Base-by-base conservation (phyloP, 371 early-diverging fungal species). In the Mucor plumbeus region DNA sequence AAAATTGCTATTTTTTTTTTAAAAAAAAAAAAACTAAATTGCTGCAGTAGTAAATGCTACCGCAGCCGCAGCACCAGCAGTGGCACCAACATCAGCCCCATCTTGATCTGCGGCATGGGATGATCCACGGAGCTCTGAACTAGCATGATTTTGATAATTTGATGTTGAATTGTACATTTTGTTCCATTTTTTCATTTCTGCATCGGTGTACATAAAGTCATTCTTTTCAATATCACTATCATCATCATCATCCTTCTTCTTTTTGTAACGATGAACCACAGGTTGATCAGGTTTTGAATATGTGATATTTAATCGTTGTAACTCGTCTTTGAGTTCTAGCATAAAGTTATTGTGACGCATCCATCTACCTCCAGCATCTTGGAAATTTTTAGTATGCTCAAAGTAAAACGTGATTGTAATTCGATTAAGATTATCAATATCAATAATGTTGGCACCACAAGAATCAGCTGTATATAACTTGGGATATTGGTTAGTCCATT, bases 361-460 rank as follows among this genome's bases (percentile, higher is more conserved):
- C 86, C 84, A 87, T 9, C 90, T 79, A 33, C 84, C 85, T 7
- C 84, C 84, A 2, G 79, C 69, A 64, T 91, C 91, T 65, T 91
- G 91, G 90, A 90, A 91, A 61, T 91, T 92, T 15, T 84, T 76
- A 54, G 86, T 84, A 77, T 91, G 89, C 53, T 85, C 83, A 59
- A 93, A 77, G 53, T 70, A 81, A 39, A 79, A 73, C 0, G 73
- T 68, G 8, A 78, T 14, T 0, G 73, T 75, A 17, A 78, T 68
- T 35, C 64, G 43, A 58, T 81, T 78, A 40, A 71, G 70, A 44
- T 81, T 78, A 34, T 78, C 77, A 34, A 78, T 63, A 4, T 67
- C 44, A 31, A 73, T 62, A 31, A 81, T 70, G 40, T 76, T 78
- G 36, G 69, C 71, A 21, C 69, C 54, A 11, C 68, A 65, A 9